Base-by-base conservation (phyloP, 2,329 filamentous ascomycete genomes). In the Aureobasidium musti region DNA sequence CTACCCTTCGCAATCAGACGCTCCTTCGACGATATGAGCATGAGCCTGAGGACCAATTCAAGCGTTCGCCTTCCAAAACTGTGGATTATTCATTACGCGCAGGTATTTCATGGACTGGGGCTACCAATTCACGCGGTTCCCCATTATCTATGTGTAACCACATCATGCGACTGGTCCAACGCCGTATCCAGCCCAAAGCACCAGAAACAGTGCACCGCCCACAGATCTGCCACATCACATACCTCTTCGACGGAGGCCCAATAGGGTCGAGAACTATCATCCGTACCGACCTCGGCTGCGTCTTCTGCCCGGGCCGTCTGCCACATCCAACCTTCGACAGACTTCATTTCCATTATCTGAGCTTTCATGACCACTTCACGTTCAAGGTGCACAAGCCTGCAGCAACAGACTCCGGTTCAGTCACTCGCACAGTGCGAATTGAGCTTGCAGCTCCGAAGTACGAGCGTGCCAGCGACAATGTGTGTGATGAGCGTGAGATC, bases 351-450 rank as follows among this genome's bases (percentile, higher is more conserved):
- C 79, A 81, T 63, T 67, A 77, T 6, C 66, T 74, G 6, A 65
- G 69, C 19, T 72, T 71, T 67, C 79, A 81, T 63, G 74, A 77
- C 23, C 71, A 77, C 37, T 76, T 78, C 64, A 69, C 69, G 8
- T 76, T 74, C 52, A 69, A 73, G 11, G 43, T 71, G 1, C 68
- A 69, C 13, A 68, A 72, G 19, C 28, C 35, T 23, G 14, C 41
- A 41, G 26, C n/a, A 11, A 39, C 21, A 7, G 35, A 23, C 37
- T 35, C 47, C 7, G 28, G 57, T n/a, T 35, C 60, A n/a, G 41
- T 63, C 21, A 43, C 65, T 3, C 49, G 52, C 30, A 53, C 68
- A 17, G 45, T 60, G 13, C 33, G 63, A 1, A 28, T 69, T 21
- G 63, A 65, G 67, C 47, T 69, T 45, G 35, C 72, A 63, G 69